These are phyloP conservation scores for Verruconis gallopava DNA, from an alignment of 2,329 filamentous ascomycete species.

Conservation along the genomic window DNA sequence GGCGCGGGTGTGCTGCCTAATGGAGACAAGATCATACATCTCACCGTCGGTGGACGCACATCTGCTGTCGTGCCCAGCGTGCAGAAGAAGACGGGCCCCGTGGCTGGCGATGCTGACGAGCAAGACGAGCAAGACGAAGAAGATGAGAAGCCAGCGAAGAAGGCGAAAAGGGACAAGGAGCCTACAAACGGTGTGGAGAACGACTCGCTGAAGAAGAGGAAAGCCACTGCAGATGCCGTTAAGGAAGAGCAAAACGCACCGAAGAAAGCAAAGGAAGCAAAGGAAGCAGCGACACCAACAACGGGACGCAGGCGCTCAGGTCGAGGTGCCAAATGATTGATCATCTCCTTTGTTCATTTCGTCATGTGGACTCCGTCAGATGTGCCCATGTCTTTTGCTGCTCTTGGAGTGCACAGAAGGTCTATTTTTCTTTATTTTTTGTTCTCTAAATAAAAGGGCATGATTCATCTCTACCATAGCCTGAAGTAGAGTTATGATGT, in stretches of 20 bases:
- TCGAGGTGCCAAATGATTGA: background rate
- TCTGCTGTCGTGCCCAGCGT: conserved; percentile 76
- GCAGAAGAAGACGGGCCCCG: conserved; percentile 66
- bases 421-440: no score
- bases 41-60: conserved; percentile 84
- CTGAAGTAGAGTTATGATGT: no score
- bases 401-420: no score
- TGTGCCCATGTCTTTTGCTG: no score
- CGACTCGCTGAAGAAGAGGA: conserved; percentile 7
- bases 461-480: no score
- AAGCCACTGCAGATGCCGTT: conserved; percentile 8
- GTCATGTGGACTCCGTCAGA: no score
- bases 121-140: conserved; percentile 18
- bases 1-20: conserved; percentile 57
- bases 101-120: conserved; percentile 38
- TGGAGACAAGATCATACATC: conserved; percentile 70
- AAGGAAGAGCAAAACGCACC: conserved; percentile 8
- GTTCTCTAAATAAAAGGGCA: no score
- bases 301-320: conserved; percentile 3
- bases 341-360: background rate
- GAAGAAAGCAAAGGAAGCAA: conserved; percentile 11
- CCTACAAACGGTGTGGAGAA: background rate
- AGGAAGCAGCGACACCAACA: background rate
- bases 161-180: conserved; percentile 4
- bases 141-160: conserved; percentile 16